Evolutionary conservation across 2,329 filamentous ascomycete species (phyloP), one percentile per base, ranked within the genome.

Genomic region (Mycogone perniciosa): DNA sequence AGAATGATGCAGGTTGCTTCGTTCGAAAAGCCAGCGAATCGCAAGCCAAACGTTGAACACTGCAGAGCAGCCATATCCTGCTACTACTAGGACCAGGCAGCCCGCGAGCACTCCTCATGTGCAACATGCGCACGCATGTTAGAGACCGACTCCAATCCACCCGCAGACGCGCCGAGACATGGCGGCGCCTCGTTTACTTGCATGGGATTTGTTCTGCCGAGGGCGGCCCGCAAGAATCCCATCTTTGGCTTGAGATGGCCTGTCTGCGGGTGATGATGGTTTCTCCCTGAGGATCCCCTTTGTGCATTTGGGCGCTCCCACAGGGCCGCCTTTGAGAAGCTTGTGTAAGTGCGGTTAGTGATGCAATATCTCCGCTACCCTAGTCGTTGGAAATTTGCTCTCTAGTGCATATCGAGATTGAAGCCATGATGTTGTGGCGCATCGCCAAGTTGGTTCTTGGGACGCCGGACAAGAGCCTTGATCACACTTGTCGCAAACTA

Each of bases 141-240:
- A 39, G 20, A 31, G 31, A 30, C 30, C 31, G 43, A 30, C 44
- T 37, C 39, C 35, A 44, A 43, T 41, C 39, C 37, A 47, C 26
- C 48, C 50, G 43, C 47, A 54, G 50, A 55, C 46, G 47, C 54
- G 49, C 54, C 54, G 56, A 56, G 56, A 59, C 56, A 58, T 43
- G 44, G 51, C 50, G 46, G 43, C 46, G 48, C 42, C 54, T 41
- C 40, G 31, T 41, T 31, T 37, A 40, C 33, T 27, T 8, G 10
- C 35, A n/a, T 33, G 42, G 40, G 10, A 35, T 30, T 51, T 34
- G 44, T 13, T 44, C 31, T 42, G 13, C 39, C 39, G 39, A 27
- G 27, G 26, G 39, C 39, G 39, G 39, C 39, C 39, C 39, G 39
- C 39, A 13, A 29, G 39, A 42, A 42, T 42, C 20, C 39, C 27